Evolutionary conservation across 2,329 filamentous ascomycete species (phyloP).

Genomic region (Colletotrichum sp.): DNA sequence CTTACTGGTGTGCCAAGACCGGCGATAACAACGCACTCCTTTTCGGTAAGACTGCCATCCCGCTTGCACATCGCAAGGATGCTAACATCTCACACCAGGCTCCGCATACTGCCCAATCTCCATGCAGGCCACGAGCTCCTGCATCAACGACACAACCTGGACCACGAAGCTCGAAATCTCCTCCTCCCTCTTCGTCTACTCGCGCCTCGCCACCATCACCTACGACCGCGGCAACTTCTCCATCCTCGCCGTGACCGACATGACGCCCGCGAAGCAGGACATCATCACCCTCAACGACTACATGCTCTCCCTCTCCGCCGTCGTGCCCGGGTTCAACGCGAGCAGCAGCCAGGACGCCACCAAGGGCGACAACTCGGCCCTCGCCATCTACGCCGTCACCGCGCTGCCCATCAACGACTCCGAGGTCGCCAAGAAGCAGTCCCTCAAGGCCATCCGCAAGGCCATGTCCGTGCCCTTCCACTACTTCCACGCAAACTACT

Average conservation of each 20-base stretch:
- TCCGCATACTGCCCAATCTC: constrained; percentile 17
- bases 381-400: constrained; percentile 18
- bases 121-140: neutral
- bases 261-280: neutral
- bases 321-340: constrained; percentile 9
- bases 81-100: neutral
- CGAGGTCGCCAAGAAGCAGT: constrained; percentile 15
- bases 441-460: constrained; percentile 5
- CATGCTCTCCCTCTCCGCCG: constrained; percentile 8
- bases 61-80: fast-evolving
- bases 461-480: constrained; percentile 16
- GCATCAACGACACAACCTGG: constrained; percentile 1
- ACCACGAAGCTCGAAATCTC: neutral
- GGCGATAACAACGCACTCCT: neutral
- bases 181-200: constrained; percentile 7
- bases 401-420: constrained; percentile 15
- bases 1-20: constrained; percentile 10
- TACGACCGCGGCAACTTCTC: constrained; percentile 17
- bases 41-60: neutral
- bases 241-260: constrained; percentile 8
- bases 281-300: neutral
- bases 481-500: constrained; percentile 17
- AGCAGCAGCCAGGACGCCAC: neutral
- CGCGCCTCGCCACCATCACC: constrained; percentile 3
- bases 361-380: constrained; percentile 12